Evolutionary conservation across 2,329 filamentous ascomycete genomes (phyloP).

Genomic region (Beauveria pseudobassiana): DNA sequence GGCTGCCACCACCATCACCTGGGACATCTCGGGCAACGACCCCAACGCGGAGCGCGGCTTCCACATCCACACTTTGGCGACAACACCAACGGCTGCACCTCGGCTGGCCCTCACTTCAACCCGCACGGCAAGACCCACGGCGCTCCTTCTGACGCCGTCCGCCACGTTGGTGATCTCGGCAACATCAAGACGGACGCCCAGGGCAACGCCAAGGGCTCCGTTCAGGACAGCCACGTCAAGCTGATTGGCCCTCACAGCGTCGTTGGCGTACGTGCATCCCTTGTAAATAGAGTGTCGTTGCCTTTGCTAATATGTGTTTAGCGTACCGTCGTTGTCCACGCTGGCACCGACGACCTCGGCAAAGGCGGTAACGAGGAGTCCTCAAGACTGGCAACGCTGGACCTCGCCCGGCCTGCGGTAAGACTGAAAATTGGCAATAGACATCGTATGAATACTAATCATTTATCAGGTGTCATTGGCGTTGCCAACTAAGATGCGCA

Average conservation of each 20-base stretch:
- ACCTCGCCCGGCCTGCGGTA: slow-evolving; percentile 87
- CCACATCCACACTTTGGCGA: slow-evolving; percentile 97
- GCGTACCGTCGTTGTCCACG: slow-evolving; percentile 93
- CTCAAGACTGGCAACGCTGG: slow-evolving; percentile 98
- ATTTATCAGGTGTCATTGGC: slow-evolving; percentile 67
- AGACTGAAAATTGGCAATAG: slow-evolving; percentile 22
- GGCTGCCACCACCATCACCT: slow-evolving; percentile 77
- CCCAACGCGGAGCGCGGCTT: slow-evolving; percentile 94
- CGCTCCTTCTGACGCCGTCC: slow-evolving; percentile 70
- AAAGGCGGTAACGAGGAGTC: slow-evolving; percentile 88
- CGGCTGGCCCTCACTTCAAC: slow-evolving; percentile 98
- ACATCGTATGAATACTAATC: slow-evolving; percentile 12
- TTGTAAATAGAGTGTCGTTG: not conserved
- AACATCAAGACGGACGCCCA: slow-evolving; percentile 94
- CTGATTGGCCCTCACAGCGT: slow-evolving; percentile 93
- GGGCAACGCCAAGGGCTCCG: slow-evolving; percentile 78
- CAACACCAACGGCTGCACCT: slow-evolving; percentile 99
- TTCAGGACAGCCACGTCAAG: slow-evolving; percentile 80
- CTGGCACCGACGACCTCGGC: slow-evolving; percentile 93
- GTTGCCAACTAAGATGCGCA: slow-evolving; percentile 58
- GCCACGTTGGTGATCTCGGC: slow-evolving; percentile 95
- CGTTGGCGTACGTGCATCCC: slow-evolving; percentile 65
- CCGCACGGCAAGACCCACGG: slow-evolving; percentile 89
- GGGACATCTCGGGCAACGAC: slow-evolving; percentile 88
- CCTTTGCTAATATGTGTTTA: slow-evolving; percentile 26